Percentiles rank a stretch among this genome's conserved stretches.
These are phyloP conservation scores for Tetradesmus obliquus DNA, from an alignment of 139 green algal species.

Conservation along the genomic window DNA sequence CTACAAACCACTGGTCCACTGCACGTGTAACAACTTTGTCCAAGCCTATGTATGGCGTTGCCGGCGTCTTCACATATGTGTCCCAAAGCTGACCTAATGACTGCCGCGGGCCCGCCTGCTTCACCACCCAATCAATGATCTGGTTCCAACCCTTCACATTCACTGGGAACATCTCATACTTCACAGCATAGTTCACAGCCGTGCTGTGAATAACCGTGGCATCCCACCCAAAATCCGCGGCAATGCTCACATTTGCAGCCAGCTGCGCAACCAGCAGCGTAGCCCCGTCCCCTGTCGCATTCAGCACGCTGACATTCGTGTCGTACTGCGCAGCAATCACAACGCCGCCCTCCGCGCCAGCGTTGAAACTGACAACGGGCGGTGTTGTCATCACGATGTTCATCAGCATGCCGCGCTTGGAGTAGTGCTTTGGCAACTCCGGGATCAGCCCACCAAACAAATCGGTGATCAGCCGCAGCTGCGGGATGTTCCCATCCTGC, in stretches of 20 bases:
- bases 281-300: slow-evolving; percentile 19
- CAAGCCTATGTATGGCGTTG: slow-evolving; percentile 32
- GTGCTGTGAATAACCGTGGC: slow-evolving; percentile 12
- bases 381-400: slow-evolving; percentile 18
- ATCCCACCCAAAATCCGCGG: slow-evolving; percentile 42
- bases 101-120: slow-evolving; percentile 42
- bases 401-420: slow-evolving; percentile 38
- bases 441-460: slow-evolving; percentile 48
- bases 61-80: slow-evolving; percentile 42
- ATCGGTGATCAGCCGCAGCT: slow-evolving; percentile 43
- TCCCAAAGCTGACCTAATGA: slow-evolving; percentile 28
- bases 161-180: slow-evolving; percentile 1
- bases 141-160: slow-evolving; percentile 36
- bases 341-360: neutral
- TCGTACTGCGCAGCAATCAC: slow-evolving; percentile 14
- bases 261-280: slow-evolving; percentile 37
- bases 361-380: slow-evolving; percentile 4
- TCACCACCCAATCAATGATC: slow-evolving; percentile 45
- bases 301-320: slow-evolving; percentile 43
- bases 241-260: slow-evolving; percentile 39
- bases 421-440: slow-evolving; percentile 41
- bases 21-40: neutral
- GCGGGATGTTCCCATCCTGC: slow-evolving; percentile 47
- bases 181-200: slow-evolving; percentile 35
- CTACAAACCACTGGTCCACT: slow-evolving; percentile 27